A percentile compares a stretch with the other conserved stretches of the same genome.
phyloP scores from a whole-genome alignment of 352 stramenopile genomes.

The Globisporangium nunn region DNA sequence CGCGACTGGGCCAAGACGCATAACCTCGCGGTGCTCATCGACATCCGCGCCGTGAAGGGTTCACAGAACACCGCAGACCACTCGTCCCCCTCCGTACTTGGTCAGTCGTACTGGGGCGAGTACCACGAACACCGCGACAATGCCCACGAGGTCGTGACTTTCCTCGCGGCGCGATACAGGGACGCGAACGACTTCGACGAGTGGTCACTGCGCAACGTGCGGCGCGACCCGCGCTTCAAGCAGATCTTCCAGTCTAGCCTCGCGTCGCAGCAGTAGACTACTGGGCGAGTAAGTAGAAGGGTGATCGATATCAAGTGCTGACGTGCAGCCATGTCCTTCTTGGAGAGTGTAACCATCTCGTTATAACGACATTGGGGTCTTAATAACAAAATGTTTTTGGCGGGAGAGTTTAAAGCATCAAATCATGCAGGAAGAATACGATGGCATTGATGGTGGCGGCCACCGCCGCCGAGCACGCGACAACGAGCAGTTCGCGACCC shows the following conservation, averaged over 20 bases:
- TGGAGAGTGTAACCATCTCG: too few relatives aligned
- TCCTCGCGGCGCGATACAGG: slow-evolving; percentile 57
- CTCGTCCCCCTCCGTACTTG: slow-evolving; percentile 38
- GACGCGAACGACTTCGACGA: slow-evolving; percentile 42
- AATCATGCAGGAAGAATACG: neutral
- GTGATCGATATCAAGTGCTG: too few relatives aligned
- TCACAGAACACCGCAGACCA: slow-evolving; percentile 73
- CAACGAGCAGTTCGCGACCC: neutral
- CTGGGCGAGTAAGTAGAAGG: too few relatives aligned
- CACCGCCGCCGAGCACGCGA: too few relatives aligned
- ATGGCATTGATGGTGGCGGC: too few relatives aligned
- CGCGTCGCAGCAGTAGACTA: too few relatives aligned
- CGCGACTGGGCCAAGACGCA: slow-evolving; percentile 34
- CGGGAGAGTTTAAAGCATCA: too few relatives aligned
- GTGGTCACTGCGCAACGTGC: slow-evolving; percentile 55
- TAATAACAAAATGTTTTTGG: too few relatives aligned
- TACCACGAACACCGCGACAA: slow-evolving; percentile 54
- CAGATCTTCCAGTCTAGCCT: slow-evolving; percentile 1
- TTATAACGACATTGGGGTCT: too few relatives aligned
- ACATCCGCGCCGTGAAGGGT: slow-evolving; percentile 57
- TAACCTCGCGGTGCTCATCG: slow-evolving; percentile 51
- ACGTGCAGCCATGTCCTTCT: too few relatives aligned
- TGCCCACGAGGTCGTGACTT: slow-evolving; percentile 30
- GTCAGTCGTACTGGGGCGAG: slow-evolving; percentile 34
- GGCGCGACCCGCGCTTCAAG: slow-evolving; percentile 29